phyloP scores from a whole-genome alignment of 805 yeast species.

The Starmerella apicola region DNA sequence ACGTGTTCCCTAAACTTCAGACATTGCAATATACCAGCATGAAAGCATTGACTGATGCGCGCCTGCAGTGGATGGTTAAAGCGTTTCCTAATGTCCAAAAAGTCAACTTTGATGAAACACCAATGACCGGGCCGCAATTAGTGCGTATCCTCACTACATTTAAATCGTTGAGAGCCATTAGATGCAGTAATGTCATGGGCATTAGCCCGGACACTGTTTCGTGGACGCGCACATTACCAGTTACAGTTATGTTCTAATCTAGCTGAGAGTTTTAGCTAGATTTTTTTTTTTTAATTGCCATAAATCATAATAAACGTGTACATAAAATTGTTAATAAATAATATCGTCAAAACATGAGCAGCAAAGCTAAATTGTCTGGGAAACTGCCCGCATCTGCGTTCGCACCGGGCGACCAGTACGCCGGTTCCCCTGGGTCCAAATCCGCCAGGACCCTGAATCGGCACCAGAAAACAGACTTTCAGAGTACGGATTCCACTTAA shows the following conservation, averaged over 20 bases:
- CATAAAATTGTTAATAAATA: too few species aligned
- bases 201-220: slow-evolving; percentile 15
- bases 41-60: slow-evolving; percentile 9
- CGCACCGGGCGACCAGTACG: too few species aligned
- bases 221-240: slow-evolving; percentile 6
- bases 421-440: too few species aligned
- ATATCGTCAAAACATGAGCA: too few species aligned
- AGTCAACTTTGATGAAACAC: slow-evolving; percentile 18
- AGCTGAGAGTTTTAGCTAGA: neutral
- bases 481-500: too few species aligned
- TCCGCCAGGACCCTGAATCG: too few species aligned
- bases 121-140: slow-evolving; percentile 16
- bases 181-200: slow-evolving; percentile 16
- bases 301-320: too few species aligned
- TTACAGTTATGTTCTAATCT: neutral
- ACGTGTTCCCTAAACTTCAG: slow-evolving; percentile 3
- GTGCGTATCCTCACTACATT: slow-evolving; percentile 6
- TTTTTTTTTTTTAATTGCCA: too few species aligned
- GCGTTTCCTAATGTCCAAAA: slow-evolving; percentile 14
- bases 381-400: too few species aligned
- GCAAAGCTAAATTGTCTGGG: too few species aligned
- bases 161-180: slow-evolving; percentile 11
- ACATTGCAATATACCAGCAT: slow-evolving; percentile 19
- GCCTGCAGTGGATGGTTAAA: slow-evolving; percentile 15
- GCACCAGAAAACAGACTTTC: too few species aligned